These are phyloP conservation scores for Kodamaea plutei DNA, from an alignment of 1,139 yeast species.

Conservation along the genomic window DNA sequence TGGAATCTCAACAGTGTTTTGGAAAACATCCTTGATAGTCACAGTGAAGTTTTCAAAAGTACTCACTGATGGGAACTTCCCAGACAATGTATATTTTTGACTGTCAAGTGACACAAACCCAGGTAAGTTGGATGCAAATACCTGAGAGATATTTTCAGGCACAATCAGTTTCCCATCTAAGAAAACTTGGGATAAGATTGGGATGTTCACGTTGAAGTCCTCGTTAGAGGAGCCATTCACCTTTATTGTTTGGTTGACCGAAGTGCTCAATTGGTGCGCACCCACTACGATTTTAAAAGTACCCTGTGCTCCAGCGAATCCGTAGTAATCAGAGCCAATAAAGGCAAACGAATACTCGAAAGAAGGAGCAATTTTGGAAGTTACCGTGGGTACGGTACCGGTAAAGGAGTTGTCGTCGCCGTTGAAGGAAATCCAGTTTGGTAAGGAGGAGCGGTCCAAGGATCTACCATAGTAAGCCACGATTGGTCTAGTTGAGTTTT, in stretches of 20 bases:
- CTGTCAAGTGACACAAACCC: constrained; percentile 53
- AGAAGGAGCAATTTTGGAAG: constrained; percentile 86
- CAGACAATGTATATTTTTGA: constrained; percentile 45
- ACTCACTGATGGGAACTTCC: constrained; percentile 51
- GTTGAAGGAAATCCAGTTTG: constrained; percentile 81
- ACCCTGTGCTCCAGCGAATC: constrained; percentile 70
- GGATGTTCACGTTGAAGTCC: constrained; percentile 53
- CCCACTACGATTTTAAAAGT: constrained; percentile 76
- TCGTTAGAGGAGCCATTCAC: constrained; percentile 67
- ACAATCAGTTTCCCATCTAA: constrained; percentile 55
- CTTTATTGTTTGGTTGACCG: constrained; percentile 44
- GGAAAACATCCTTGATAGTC: constrained; percentile 56
- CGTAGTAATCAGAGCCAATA: constrained; percentile 75
- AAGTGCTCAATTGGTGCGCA: constrained; percentile 77
- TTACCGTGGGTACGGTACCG: constrained; percentile 86
- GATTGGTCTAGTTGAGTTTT: constrained; percentile 43
- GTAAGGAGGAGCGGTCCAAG: constrained; percentile 78
- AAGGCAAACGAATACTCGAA: constrained; percentile 65
- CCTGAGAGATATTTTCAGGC: constrained; percentile 50
- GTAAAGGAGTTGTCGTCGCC: constrained; percentile 59
- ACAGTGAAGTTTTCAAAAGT: constrained; percentile 49
- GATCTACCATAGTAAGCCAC: constrained; percentile 82
- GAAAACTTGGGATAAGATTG: constrained; percentile 51
- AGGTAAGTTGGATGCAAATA: constrained; percentile 49
- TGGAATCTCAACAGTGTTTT: constrained; percentile 59